Percentiles rank a stretch among this genome's conserved stretches.
Evolutionary conservation across 1,284 basidiomycete genomes (phyloP).

Genomic region (Cronartium quercuum): DNA sequence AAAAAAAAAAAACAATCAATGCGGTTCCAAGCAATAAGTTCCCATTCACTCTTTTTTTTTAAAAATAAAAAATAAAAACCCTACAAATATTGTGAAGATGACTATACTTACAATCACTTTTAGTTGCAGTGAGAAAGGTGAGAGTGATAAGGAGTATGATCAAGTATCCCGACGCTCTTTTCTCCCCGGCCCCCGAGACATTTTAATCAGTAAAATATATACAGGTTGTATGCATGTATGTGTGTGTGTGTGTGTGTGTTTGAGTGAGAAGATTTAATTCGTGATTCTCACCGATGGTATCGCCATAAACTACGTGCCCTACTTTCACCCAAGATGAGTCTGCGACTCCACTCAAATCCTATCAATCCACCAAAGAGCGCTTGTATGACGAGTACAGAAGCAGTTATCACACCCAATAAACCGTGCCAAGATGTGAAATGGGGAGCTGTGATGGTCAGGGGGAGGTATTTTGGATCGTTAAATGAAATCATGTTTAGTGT

Average conservation of each 20-base stretch:
- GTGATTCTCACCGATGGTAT: slow-evolving; percentile 27
- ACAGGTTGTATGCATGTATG: background rate
- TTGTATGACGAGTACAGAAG: slow-evolving; percentile 13
- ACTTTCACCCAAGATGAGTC: slow-evolving; percentile 22
- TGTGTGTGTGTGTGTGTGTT: background rate
- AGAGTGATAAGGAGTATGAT: slow-evolving; percentile 15
- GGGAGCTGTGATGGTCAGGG: background rate
- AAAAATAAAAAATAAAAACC: background rate
- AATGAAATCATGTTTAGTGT: background rate
- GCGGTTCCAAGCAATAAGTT: background rate
- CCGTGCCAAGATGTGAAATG: slow-evolving; percentile 39
- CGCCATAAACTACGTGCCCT: slow-evolving; percentile 25
- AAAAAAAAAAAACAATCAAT: background rate
- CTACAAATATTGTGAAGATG: background rate
- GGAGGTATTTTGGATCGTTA: background rate
- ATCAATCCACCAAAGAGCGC: slow-evolving; percentile 28
- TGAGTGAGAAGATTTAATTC: background rate
- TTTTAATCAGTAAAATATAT: background rate
- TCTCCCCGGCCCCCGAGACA: too few species aligned
- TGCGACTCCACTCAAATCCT: slow-evolving; percentile 21
- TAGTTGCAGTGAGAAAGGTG: slow-evolving; percentile 29
- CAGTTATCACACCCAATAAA: slow-evolving; percentile 20
- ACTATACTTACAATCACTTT: slow-evolving; percentile 27
- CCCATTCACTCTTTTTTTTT: slow-evolving; percentile 11
- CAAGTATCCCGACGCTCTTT: slow-evolving; percentile 25